These are phyloP conservation scores for Pseudogymnoascus sp. DNA, from an alignment of 2,329 filamentous ascomycete species.

Conservation along the genomic window DNA sequence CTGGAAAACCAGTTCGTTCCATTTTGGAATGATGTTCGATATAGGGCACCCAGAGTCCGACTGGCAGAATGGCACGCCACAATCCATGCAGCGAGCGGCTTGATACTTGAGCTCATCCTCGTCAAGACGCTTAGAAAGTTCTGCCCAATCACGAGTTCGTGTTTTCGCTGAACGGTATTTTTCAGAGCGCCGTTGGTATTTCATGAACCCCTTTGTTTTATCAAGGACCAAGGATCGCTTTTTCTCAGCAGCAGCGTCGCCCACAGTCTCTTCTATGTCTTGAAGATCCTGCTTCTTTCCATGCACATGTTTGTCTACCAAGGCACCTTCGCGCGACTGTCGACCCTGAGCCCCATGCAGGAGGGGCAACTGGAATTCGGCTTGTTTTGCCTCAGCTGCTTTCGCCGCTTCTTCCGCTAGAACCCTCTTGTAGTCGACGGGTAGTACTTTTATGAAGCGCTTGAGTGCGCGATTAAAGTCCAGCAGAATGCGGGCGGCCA, in stretches of 20 bases:
- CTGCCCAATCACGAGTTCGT: constrained; percentile 86
- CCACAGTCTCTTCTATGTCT: constrained; percentile 88
- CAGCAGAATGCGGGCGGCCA: constrained; percentile 85
- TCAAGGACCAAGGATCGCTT: constrained; percentile 88
- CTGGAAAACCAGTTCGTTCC: constrained; percentile 75
- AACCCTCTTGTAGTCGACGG: constrained; percentile 93
- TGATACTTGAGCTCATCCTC: constrained; percentile 97
- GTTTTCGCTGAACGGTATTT: constrained; percentile 84
- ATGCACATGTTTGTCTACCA: constrained; percentile 50
- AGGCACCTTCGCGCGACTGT: constrained; percentile 38
- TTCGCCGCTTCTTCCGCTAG: constrained; percentile 79
- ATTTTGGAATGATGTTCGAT: constrained; percentile 95
- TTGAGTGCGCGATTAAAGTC: constrained; percentile 89
- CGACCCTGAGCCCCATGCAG: constrained; percentile 57
- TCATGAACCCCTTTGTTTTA: constrained; percentile 97
- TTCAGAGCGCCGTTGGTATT: constrained; percentile 85
- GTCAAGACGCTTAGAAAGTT: constrained; percentile 77
- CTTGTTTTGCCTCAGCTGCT: constrained; percentile 75
- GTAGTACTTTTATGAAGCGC: constrained; percentile 88
- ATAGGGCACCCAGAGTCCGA: constrained; percentile 94
- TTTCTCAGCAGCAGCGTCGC: constrained; percentile 78
- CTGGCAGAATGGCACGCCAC: constrained; percentile 96
- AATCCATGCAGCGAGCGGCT: constrained; percentile 96
- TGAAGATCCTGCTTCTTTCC: constrained; percentile 60
- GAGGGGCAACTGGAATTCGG: constrained; percentile 72